These are phyloP conservation scores for Pleurotus tuber-regium DNA, from an alignment of 768 basidiomycete species.

Conservation along the genomic window DNA sequence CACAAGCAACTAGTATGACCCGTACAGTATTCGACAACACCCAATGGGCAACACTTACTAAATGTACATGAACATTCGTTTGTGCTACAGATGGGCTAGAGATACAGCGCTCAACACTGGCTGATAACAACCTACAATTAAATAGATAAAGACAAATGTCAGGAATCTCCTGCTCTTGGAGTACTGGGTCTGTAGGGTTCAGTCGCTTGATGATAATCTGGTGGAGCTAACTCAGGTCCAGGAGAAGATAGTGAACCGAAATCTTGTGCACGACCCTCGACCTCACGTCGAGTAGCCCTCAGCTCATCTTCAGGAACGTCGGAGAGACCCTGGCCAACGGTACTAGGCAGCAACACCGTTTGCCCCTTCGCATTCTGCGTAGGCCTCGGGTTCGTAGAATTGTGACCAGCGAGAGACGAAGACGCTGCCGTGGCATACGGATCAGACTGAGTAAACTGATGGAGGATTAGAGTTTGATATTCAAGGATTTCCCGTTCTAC, in stretches of 20 bases:
- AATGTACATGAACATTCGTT: too few species aligned
- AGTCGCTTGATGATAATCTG: conserved; percentile 14
- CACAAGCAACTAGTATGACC: too few species aligned
- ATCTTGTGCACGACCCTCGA: conserved; percentile 11
- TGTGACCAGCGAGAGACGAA: not conserved
- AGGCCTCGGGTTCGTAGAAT: not conserved
- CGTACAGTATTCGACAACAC: too few species aligned
- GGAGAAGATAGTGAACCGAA: conserved; percentile 1
- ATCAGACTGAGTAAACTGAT: not conserved
- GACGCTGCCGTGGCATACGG: not conserved
- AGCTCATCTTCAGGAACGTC: conserved; percentile 9
- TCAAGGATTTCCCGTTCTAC: too few species aligned
- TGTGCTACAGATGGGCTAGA: too few species aligned
- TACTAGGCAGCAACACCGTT: not conserved
- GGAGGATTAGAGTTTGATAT: too few species aligned
- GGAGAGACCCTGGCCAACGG: not conserved
- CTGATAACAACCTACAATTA: too few species aligned
- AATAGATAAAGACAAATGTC: too few species aligned
- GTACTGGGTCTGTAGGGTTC: conserved; percentile 7
- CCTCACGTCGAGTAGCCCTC: conserved; percentile 1
- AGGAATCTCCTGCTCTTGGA: too few species aligned
- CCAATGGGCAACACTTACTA: too few species aligned
- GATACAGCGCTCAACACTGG: too few species aligned
- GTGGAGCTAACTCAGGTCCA: conserved; percentile 1
- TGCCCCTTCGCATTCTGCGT: not conserved